These are phyloP conservation scores for Aotearoamyces nothofagi DNA, from an alignment of 2,329 filamentous ascomycete species.

Conservation along the genomic window DNA sequence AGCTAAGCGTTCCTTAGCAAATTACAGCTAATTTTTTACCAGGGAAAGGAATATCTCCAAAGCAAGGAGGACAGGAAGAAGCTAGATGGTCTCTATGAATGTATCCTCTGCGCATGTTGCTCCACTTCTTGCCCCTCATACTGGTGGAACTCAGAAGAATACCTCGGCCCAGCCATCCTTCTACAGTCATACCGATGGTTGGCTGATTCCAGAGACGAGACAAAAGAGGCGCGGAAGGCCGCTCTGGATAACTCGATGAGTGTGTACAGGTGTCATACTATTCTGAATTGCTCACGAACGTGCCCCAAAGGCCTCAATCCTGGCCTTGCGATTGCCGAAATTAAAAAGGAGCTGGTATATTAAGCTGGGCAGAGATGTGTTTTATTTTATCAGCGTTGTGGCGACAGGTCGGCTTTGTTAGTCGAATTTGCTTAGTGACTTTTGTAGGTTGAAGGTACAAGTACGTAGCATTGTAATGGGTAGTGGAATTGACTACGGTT, in stretches of 20 bases:
- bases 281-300: conserved; percentile 94
- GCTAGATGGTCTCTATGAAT: conserved; percentile 97
- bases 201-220: conserved; percentile 86
- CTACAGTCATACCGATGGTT: conserved; percentile 98
- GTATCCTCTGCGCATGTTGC: conserved; percentile 98
- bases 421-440: too few species aligned
- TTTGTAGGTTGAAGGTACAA: too few species aligned
- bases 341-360: conserved; percentile 85
- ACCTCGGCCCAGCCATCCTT: conserved; percentile 90
- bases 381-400: too few species aligned
- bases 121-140: conserved; percentile 98
- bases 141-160: conserved; percentile 99
- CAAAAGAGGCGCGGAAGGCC: conserved; percentile 72
- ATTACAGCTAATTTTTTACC: too few species aligned
- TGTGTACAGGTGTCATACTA: conserved; percentile 97
- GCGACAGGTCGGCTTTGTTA: too few species aligned
- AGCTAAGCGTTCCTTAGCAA: too few species aligned
- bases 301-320: conserved; percentile 98
- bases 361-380: too few species aligned
- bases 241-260: conserved; percentile 98
- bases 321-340: conserved; percentile 86
- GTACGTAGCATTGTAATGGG: too few species aligned
- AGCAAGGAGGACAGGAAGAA: conserved; percentile 85
- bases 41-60: conserved; percentile 90
- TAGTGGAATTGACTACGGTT: too few species aligned